Evolutionary conservation across 1,284 basidiomycete genomes (phyloP).

Genomic region (Salmacisia buchloeana): DNA sequence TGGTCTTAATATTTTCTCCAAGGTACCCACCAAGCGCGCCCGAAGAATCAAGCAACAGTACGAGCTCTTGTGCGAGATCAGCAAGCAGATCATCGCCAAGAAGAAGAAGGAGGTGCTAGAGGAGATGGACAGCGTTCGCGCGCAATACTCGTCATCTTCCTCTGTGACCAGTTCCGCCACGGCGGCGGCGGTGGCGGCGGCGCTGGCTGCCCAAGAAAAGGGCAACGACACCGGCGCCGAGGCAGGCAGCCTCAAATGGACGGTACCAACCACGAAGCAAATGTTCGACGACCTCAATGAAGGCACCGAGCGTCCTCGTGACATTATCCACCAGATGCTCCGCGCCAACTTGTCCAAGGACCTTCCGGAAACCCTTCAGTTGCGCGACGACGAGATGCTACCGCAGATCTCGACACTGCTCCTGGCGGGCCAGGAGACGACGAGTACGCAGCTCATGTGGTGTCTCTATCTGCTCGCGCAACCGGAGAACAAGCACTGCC

Average conservation of each 20-base stretch:
- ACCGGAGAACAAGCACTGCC: slow-evolving; percentile 57
- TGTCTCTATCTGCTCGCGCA: slow-evolving; percentile 65
- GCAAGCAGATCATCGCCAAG: neutral
- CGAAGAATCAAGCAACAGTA: neutral
- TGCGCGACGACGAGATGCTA: slow-evolving; percentile 64
- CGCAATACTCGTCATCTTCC: no score
- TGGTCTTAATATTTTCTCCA: neutral
- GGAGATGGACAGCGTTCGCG: neutral
- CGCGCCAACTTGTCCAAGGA: slow-evolving; percentile 31
- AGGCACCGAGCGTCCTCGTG: neutral
- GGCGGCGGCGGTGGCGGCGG: no score
- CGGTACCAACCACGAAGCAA: neutral
- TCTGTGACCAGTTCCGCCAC: neutral
- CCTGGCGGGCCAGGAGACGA: slow-evolving; percentile 66
- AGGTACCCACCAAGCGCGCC: neutral
- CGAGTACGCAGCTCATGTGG: slow-evolving; percentile 72
- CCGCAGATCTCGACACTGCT: slow-evolving; percentile 59
- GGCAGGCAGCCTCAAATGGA: no score
- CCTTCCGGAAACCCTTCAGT: slow-evolving; percentile 53
- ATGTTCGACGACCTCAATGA: slow-evolving; percentile 2
- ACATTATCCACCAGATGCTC: neutral
- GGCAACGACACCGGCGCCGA: no score
- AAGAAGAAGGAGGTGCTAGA: neutral
- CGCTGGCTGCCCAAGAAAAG: no score
- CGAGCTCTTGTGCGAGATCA: neutral